phyloP scores from a whole-genome alignment of 768 basidiomycete species.

The Russula sp. region DNA sequence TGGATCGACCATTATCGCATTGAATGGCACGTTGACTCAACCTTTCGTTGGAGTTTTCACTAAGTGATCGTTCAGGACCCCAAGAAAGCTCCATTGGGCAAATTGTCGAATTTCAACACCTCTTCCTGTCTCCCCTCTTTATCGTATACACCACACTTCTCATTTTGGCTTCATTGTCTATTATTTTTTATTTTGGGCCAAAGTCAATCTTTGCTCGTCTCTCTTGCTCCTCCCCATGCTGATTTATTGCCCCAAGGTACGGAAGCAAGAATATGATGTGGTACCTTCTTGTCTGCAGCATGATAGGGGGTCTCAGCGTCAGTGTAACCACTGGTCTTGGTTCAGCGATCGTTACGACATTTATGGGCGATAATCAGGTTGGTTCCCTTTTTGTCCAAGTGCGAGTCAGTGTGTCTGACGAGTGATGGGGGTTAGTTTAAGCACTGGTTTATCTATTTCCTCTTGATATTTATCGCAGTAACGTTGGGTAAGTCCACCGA shows the following conservation, averaged over 20 bases:
- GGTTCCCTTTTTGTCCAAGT: slow-evolving; percentile 23
- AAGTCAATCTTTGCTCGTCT: slow-evolving; percentile 34
- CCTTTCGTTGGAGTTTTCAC: slow-evolving; percentile 20
- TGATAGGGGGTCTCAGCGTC: slow-evolving; percentile 94
- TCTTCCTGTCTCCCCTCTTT: slow-evolving; percentile 83
- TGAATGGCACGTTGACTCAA: slow-evolving; percentile 54
- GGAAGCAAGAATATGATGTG: slow-evolving; percentile 92
- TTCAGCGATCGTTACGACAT: slow-evolving; percentile 77
- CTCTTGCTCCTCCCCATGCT: neutral
- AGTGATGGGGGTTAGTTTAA: slow-evolving; percentile 53
- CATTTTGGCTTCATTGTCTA: slow-evolving; percentile 55
- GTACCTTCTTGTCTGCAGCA: slow-evolving; percentile 91
- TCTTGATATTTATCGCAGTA: slow-evolving; percentile 72
- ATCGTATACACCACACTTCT: slow-evolving; percentile 59
- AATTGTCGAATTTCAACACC: slow-evolving; percentile 61
- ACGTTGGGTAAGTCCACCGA: slow-evolving; percentile 58
- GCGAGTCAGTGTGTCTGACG: slow-evolving; percentile 3
- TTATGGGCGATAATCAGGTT: slow-evolving; percentile 71
- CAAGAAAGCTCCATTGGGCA: slow-evolving; percentile 61
- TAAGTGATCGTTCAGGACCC: slow-evolving; percentile 42
- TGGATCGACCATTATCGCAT: slow-evolving; percentile 82
- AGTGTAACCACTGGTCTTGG: slow-evolving; percentile 94
- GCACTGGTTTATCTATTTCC: slow-evolving; percentile 86
- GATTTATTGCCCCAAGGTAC: slow-evolving; percentile 38
- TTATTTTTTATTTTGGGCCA: slow-evolving; percentile 79